These are phyloP conservation scores for Sclerotinia trifoliorum DNA, from an alignment of 2,329 filamentous ascomycete species.

Conservation along the genomic window DNA sequence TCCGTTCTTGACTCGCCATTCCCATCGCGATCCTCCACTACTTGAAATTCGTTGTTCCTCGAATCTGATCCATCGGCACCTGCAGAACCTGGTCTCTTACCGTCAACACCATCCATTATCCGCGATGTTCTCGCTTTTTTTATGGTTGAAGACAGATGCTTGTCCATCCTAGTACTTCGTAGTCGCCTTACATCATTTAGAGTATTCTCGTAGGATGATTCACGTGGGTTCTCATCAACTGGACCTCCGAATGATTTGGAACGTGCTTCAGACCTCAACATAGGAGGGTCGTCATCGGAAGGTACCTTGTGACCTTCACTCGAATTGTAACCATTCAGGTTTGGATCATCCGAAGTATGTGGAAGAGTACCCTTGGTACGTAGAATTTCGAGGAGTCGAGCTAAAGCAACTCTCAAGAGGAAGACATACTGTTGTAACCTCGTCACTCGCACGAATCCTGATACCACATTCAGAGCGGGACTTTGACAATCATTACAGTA, in stretches of 20 bases:
- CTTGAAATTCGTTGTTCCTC: slow-evolving; percentile 64
- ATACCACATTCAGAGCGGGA: slow-evolving; percentile 52
- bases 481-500: slow-evolving; percentile 69
- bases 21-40: slow-evolving; percentile 74
- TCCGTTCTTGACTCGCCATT: slow-evolving; percentile 70
- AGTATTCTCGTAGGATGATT: slow-evolving; percentile 88
- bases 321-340: slow-evolving; percentile 63
- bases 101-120: slow-evolving; percentile 86
- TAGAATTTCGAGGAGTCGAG: slow-evolving; percentile 82
- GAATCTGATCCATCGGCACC: slow-evolving; percentile 58
- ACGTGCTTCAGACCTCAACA: slow-evolving; percentile 63
- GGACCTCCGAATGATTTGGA: slow-evolving; percentile 73
- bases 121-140: slow-evolving; percentile 86
- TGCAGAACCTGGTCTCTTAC: slow-evolving; percentile 67
- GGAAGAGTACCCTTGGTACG: slow-evolving; percentile 79
- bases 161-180: slow-evolving; percentile 89
- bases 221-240: slow-evolving; percentile 56
- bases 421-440: slow-evolving; percentile 95
- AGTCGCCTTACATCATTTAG: slow-evolving; percentile 91
- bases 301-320: slow-evolving; percentile 59
- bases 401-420: slow-evolving; percentile 85
- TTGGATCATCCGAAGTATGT: slow-evolving; percentile 70
- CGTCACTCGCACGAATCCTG: slow-evolving; percentile 72
- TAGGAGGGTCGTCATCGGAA: slow-evolving; percentile 50
- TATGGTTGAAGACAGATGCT: slow-evolving; percentile 89